Evolutionary conservation across 257 asterid genomes (phyloP), one percentile per base, ranked within the genome.

Genomic region (Thymus quinquecostatus): DNA sequence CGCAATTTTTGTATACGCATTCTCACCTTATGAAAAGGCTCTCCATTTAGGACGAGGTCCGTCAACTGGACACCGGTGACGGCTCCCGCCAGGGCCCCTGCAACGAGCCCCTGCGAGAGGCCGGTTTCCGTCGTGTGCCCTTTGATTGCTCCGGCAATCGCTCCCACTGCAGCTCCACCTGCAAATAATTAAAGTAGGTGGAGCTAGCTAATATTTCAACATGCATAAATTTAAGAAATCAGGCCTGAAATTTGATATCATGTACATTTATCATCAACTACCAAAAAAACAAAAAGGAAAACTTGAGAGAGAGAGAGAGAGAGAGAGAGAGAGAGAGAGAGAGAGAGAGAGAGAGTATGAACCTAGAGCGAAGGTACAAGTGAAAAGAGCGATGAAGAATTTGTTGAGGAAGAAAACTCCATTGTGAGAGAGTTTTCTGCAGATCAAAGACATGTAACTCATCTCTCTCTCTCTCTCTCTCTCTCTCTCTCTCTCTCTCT

Each of bases 121-220:
- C 98, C 98, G 12, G 88, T 89, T 73, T 91, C 98, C 36, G 96
- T 94, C 0, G 97, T 91, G 64, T 89, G 98, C 3, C 98, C 98
- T 77, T 89, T 89, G 38, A 94, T 69, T 5, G 95, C 95, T 66
- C 98, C 98, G 36, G 84, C 79, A 8, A 91, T 71, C 45, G 86
- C 71, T 70, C 98, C 98, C 2, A 91, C 73, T 0, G 74, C 73
- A 41, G 92, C 96, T 73, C 98, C 98, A 64, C 96, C 98, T 88
- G 49, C 62, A 54, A 64, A 12, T 32, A 12, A 36, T 0, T 5
- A 38, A 21, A 38, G 41, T 38, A 38, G 41, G 41, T 38, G 41
- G 41, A 38, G 41, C 41, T 38, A 38, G 41, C 41, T 38, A 4
- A 38, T 1, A 53, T 53, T 14, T 14, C 30, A 53, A 14, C 30